Percentiles rank a stretch among this genome's conserved stretches.
phyloP scores from a whole-genome alignment of 208 protist species.

The Leishmania aethiopica region DNA sequence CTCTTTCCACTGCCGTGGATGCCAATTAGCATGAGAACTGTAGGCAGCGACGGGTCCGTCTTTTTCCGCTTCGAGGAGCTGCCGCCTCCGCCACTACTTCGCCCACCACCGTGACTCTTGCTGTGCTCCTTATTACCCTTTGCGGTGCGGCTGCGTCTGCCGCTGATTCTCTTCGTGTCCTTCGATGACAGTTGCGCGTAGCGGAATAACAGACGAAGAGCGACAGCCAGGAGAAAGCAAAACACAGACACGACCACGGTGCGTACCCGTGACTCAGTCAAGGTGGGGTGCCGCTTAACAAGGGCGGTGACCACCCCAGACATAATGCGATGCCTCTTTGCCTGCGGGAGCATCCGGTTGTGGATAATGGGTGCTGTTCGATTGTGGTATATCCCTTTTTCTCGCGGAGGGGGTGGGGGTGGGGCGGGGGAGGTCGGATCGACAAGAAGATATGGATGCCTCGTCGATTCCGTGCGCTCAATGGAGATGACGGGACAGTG shows the following conservation, averaged over 20 bases:
- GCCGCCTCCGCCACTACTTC: constrained; percentile 6
- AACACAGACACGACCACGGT: constrained; percentile 8
- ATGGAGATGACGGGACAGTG: not conserved
- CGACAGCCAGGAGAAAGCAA: constrained; percentile 20
- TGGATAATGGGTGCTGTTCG: not conserved
- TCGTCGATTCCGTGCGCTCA: no score
- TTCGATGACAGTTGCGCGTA: not conserved
- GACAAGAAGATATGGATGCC: not conserved
- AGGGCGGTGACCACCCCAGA: not conserved
- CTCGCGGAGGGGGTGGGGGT: not conserved
- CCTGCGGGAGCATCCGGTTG: no score
- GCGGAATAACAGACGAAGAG: constrained; percentile 15
- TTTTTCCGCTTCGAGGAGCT: constrained; percentile 25
- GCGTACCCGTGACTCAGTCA: constrained; percentile 9
- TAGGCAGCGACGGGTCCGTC: constrained; percentile 52
- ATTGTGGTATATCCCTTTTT: not conserved
- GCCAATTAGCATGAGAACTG: constrained; percentile 65
- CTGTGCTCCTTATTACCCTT: constrained; percentile 24
- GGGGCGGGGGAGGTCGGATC: not conserved
- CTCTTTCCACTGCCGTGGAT: constrained; percentile 85
- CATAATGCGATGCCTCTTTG: not conserved
- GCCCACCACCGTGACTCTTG: constrained; percentile 2
- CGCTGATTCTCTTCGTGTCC: constrained; percentile 12
- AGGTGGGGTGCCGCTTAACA: constrained; percentile 1
- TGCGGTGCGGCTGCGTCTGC: constrained; percentile 11